A percentile compares a stretch with the other conserved stretches of the same genome.
Evolutionary conservation across 148 eudicot species (phyloP).

Genomic region (Fagopyrum homotropicum): DNA sequence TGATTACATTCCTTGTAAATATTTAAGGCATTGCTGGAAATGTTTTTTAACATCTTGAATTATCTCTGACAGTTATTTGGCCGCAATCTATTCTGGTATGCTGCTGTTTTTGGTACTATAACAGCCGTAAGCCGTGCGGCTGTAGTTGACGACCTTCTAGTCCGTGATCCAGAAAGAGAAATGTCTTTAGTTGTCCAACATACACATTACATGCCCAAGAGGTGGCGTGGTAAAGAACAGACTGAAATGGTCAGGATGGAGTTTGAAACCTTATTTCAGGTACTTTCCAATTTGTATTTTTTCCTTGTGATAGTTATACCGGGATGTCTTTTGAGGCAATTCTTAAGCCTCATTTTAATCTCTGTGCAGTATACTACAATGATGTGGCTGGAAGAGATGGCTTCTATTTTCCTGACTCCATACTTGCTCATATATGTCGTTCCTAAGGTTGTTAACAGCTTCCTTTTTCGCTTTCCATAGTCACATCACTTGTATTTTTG

Average conservation of each 20-base stretch:
- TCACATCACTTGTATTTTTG: neutral
- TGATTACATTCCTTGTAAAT: neutral
- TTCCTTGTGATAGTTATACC: neutral
- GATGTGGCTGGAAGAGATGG: conserved; percentile 98
- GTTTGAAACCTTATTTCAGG: conserved; percentile 95
- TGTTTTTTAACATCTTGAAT: neutral
- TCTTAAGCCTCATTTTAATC: neutral
- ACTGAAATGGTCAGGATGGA: conserved; percentile 56
- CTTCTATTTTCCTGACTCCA: conserved; percentile 90
- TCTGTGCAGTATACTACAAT: conserved; percentile 73
- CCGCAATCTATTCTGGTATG: conserved; percentile 93
- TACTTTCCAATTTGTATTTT: conserved; percentile 12
- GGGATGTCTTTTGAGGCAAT: neutral
- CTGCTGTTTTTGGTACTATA: conserved; percentile 70
- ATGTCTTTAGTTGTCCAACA: conserved; percentile 81
- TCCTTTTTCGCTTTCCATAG: neutral
- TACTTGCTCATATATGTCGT: conserved; percentile 79
- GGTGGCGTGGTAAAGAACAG: conserved; percentile 94
- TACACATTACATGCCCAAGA: conserved; percentile 85
- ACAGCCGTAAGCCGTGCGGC: conserved; percentile 19
- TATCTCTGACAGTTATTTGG: conserved; percentile 65
- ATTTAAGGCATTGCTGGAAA: too few relatives aligned
- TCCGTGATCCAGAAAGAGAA: conserved; percentile 79
- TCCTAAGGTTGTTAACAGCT: conserved; percentile 50
- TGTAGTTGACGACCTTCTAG: conserved; percentile 34